Evolutionary conservation across 2,329 filamentous ascomycete species (phyloP), one percentile per base, ranked within the genome.

Genomic region (Aspergillus costaricaensis): DNA sequence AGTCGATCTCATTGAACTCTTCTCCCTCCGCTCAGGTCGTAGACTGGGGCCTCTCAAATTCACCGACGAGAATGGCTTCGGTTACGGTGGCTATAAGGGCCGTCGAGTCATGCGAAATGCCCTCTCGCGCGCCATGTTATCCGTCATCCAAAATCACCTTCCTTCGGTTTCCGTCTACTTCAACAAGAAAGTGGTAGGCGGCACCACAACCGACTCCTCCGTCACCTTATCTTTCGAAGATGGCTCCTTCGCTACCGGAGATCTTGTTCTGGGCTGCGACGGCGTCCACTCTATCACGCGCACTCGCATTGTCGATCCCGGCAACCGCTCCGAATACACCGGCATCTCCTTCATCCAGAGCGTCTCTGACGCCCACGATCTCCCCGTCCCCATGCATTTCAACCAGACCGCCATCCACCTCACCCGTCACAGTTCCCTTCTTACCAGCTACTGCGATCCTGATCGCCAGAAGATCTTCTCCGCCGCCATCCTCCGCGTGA

Each of bases 291-390:
- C 77, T 3, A 65, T 67, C 17, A 71, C 74, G 25, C 70, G 76
- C 30, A 71, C 68, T 19, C 71, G 70, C 25, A 71, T 75, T 39
- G 69, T 79, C 32, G 74, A 76, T 6, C 74, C 74, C 3, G 69
- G 67, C 7, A 64, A 67, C 12, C 66, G 64, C 32, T 75, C 77
- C 6, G 66, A 73, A 51, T 80, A 79, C 64, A 73, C 77, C 2
- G 77, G 77, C 23, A 72, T 79, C 44, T 73, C 76, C 6, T 74
- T 75, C 49, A 68, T 76, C 23, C 72, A 78, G 62, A 75, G 72
- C 44, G 71, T 72, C 14, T 64, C 74, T 12, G 64, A 71, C 21
- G 60, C 68, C 19, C 54, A 60, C 36, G 41, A 59, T 6, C 57
- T 70, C 27, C 56, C 64, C 3, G 61, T 67, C 27, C 62, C 65